A percentile compares a stretch with the other conserved stretches of the same genome.
Conservation (phyloP, 1,139 yeast species). For the Saccharomyces hybrid region DNA sequence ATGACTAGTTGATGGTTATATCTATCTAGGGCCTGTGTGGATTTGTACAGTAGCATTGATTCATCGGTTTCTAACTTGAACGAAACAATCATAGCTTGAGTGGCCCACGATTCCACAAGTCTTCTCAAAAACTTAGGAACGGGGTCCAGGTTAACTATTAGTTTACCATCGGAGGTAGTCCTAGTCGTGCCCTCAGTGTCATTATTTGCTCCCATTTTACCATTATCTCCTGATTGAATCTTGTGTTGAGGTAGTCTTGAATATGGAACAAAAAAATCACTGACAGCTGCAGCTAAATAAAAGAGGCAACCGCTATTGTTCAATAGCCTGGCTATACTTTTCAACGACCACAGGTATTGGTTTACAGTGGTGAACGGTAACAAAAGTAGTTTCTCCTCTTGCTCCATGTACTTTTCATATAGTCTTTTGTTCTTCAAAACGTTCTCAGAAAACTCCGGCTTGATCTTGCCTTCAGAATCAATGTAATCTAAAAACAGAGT, state of each 20-base stretch:
- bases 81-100: slow-evolving; percentile 87
- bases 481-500: slow-evolving; percentile 82
- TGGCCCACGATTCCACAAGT: slow-evolving; percentile 91
- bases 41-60: slow-evolving; percentile 62
- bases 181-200: slow-evolving; percentile 12
- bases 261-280: slow-evolving; percentile 88
- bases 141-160: slow-evolving; percentile 82
- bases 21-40: slow-evolving; percentile 67
- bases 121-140: slow-evolving; percentile 90
- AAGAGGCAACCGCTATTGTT: slow-evolving; percentile 58
- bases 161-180: slow-evolving; percentile 45
- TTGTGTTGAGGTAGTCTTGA: slow-evolving; percentile 86
- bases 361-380: slow-evolving; percentile 93
- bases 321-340: slow-evolving; percentile 55
- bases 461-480: slow-evolving; percentile 47
- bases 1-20: slow-evolving; percentile 92
- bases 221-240: slow-evolving; percentile 70
- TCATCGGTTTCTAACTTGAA: slow-evolving; percentile 91
- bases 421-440: slow-evolving; percentile 61
- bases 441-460: slow-evolving; percentile 51
- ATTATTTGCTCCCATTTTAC: slow-evolving; percentile 3
- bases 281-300: slow-evolving; percentile 94
- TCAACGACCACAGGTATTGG: slow-evolving; percentile 82
- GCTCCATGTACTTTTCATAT: slow-evolving; percentile 48
- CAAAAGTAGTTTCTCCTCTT: slow-evolving; percentile 40